Evolutionary conservation across 345 rosid genomes (phyloP), one percentile per base, ranked within the genome.

Genomic region (Syzygium oleosum): DNA sequence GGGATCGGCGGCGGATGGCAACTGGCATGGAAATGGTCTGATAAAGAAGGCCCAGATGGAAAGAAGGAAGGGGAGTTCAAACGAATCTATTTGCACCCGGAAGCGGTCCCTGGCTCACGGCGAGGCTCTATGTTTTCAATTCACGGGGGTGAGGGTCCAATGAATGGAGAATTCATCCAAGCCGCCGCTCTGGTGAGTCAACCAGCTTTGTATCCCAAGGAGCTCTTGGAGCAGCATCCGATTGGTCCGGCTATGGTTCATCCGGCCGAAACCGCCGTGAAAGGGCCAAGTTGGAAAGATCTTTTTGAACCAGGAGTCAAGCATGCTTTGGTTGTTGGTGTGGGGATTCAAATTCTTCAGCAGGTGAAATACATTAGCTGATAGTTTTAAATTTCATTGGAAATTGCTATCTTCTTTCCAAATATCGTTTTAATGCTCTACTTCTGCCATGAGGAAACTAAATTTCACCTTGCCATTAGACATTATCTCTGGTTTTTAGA

Each of bases 1-100:
- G 89, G 89, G 16, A 88, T 88, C 5, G 89, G 89, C 9, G 86
- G 89, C 19, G 87, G 89, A 51, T 88, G 89, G 89, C 89, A 88
- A 78, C 80, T 88, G 51, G 89, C 89, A 6, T 88, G 89, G 89
- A 58, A 88, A 80, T 88, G 89, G 89, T 41, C 77, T 23, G 89
- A 88, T 51, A 83, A 85, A 58, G 87, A 77, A 56, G 87, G 89
- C 25, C 73, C 68, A 1, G 87, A 85, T 58, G 89, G 87, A 56
- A 85, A 38, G 80, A 88, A 88, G 79, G 87, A 85, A 88, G 87
- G 87, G 86, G 87, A 51, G 51, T 88, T 85, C 53, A 88, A 85
- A 83, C 85, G 87, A 51, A 52, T 88, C 27, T 88, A 88, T 84
- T 61, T 88, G 85, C 89, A 88, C 85, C 87, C 80, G 38, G 89